phyloP scores from a whole-genome alignment of 2,329 filamentous ascomycete species.

The Pseudopithomyces maydicus region DNA sequence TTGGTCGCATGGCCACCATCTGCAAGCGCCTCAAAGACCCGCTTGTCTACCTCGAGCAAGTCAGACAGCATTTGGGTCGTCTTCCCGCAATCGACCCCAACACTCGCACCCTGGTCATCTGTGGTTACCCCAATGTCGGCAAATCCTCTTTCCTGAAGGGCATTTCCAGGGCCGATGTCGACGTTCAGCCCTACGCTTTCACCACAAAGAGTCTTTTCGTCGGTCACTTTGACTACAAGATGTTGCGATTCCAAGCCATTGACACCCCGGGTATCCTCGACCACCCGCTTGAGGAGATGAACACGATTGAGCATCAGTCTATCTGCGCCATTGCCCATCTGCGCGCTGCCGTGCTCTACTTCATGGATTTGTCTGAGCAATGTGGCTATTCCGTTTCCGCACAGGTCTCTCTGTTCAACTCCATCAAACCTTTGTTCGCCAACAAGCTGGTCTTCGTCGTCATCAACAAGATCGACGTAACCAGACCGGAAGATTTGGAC shows the following conservation, averaged over 20 bases:
- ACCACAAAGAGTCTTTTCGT: constrained; percentile 98
- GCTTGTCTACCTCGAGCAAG: constrained; percentile 92
- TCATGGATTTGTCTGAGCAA: constrained; percentile 97
- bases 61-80: constrained; percentile 95
- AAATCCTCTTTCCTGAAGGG: constrained; percentile 95
- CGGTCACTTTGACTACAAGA: constrained; percentile 98
- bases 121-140: constrained; percentile 89
- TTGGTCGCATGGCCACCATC: constrained; percentile 98
- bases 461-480: constrained; percentile 97
- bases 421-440: constrained; percentile 93
- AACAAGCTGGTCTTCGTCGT: constrained; percentile 98
- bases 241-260: constrained; percentile 85
- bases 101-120: constrained; percentile 92
- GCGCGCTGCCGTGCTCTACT: constrained; percentile 92
- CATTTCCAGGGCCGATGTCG: constrained; percentile 92
- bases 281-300: constrained; percentile 96
- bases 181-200: constrained; percentile 97
- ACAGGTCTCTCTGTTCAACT: constrained; percentile 94
- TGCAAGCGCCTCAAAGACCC: constrained; percentile 94
- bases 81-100: constrained; percentile 98
- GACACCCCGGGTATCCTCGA: constrained; percentile 99
- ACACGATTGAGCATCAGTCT: constrained; percentile 99
- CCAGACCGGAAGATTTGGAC: constrained; percentile 84
- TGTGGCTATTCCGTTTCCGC: constrained; percentile 92
- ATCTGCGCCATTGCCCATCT: constrained; percentile 98